Evolutionary conservation across 2,329 filamentous ascomycete species (phyloP).

Genomic region (Apiospora sp.): DNA sequence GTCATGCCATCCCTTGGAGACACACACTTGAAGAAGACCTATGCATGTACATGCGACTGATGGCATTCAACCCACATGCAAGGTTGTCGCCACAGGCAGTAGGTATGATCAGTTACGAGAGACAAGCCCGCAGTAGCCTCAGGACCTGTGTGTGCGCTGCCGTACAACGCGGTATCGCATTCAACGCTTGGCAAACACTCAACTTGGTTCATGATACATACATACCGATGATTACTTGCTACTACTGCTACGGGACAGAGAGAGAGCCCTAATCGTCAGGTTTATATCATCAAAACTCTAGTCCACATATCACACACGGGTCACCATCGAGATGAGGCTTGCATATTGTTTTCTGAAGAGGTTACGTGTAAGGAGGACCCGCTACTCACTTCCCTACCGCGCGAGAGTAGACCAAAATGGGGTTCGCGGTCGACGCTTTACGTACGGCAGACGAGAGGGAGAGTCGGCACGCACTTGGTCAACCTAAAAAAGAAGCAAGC

Average conservation of each 20-base stretch:
- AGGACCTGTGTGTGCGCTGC: background rate
- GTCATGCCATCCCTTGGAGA: background rate
- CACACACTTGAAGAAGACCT: too few species aligned
- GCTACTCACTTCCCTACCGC: background rate
- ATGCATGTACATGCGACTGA: background rate
- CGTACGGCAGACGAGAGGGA: conserved; percentile 4
- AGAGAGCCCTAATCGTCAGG: conserved; percentile 6
- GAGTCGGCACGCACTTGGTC: background rate
- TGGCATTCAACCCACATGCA: background rate
- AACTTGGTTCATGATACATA: background rate
- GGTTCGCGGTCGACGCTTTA: conserved; percentile 1
- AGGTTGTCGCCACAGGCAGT: background rate
- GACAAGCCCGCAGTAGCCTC: background rate
- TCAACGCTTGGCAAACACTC: background rate
- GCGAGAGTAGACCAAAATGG: conserved; percentile 1
- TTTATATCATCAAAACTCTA: conserved; percentile 6
- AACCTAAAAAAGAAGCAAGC: conserved; percentile 8
- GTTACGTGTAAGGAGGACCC: background rate
- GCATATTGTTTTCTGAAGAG: background rate
- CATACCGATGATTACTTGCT: background rate
- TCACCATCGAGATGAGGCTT: conserved; percentile 19
- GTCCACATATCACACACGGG: background rate
- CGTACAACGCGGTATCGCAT: background rate
- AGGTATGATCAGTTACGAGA: background rate
- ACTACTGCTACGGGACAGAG: background rate